A percentile compares a stretch with the other conserved stretches of the same genome.
Evolutionary conservation across 257 asterid genomes (phyloP).

Genomic region (Gentiana straminea): DNA sequence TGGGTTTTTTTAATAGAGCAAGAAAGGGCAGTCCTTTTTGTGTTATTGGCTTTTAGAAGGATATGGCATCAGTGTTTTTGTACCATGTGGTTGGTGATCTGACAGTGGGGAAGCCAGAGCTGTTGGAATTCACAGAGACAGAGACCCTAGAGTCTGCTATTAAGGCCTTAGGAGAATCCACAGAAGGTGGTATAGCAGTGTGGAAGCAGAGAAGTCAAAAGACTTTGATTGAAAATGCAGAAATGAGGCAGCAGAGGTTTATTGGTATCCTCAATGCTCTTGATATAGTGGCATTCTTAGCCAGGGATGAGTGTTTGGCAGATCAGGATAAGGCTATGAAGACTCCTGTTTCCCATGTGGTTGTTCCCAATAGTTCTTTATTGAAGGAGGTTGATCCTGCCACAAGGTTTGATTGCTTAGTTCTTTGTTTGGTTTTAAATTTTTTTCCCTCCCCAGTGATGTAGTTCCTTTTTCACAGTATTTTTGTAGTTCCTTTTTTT

Average conservation of each 20-base stretch:
- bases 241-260: conserved; percentile 69
- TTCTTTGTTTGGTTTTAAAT: background rate
- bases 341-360: conserved; percentile 81
- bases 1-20: background rate
- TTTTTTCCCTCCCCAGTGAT: background rate
- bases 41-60: conserved; percentile 1
- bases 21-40: background rate
- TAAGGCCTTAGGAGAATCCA: conserved; percentile 65
- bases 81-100: conserved; percentile 98
- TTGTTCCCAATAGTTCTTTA: conserved; percentile 46
- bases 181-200: conserved; percentile 84
- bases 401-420: conserved; percentile 45
- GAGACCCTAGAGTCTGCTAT: conserved; percentile 88
- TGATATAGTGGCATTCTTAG: conserved; percentile 78
- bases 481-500: background rate
- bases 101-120: conserved; percentile 96
- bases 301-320: conserved; percentile 56
- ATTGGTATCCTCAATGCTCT: conserved; percentile 79
- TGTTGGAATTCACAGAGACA: conserved; percentile 69
- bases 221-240: conserved; percentile 53
- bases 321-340: conserved; percentile 66
- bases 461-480: too few relatives aligned
- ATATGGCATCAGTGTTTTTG: conserved; percentile 81
- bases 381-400: conserved; percentile 92
- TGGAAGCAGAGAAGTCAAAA: conserved; percentile 75